Percentiles rank a stretch among this genome's conserved stretches.
Evolutionary conservation across 2,329 filamentous ascomycete genomes (phyloP).

Genomic region (Epichloe coenophiala): DNA sequence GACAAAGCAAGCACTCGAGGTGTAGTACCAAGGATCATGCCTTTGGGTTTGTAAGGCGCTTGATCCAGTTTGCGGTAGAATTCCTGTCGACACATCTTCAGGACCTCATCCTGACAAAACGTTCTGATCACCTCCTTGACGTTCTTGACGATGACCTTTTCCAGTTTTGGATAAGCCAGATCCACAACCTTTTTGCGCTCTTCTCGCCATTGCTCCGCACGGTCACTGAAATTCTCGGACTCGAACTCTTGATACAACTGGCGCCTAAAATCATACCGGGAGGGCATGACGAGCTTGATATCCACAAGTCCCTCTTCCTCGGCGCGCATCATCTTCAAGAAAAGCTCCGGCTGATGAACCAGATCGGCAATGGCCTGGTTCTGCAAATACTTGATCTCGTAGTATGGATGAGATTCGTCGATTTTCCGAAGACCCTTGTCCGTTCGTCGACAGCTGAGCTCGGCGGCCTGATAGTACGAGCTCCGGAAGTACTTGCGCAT

Average conservation of each 20-base stretch:
- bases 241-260: constrained; percentile 73
- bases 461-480: constrained; percentile 70
- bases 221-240: constrained; percentile 89
- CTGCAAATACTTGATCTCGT: constrained; percentile 92
- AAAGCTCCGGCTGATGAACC: constrained; percentile 73
- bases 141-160: constrained; percentile 73
- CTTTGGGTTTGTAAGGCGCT: constrained; percentile 89
- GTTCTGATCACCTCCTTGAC: constrained; percentile 91
- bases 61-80: constrained; percentile 87
- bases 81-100: constrained; percentile 76
- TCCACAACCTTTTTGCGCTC: constrained; percentile 78
- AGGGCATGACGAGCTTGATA: constrained; percentile 65
- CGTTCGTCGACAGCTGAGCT: constrained; percentile 78
- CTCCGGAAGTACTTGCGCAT: constrained; percentile 78
- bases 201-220: constrained; percentile 89
- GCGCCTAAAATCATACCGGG: constrained; percentile 61
- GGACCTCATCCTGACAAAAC: constrained; percentile 84
- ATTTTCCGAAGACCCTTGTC: constrained; percentile 91
- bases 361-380: constrained; percentile 77
- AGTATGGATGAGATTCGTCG: constrained; percentile 89
- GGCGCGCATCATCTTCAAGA: constrained; percentile 92
- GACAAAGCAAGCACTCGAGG: constrained; percentile 80
- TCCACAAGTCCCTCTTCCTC: constrained; percentile 89
- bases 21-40: constrained; percentile 75
- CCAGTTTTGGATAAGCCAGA: constrained; percentile 65